Conservation (phyloP, 306 rosid genomes). For the Purshia tridentata region DNA sequence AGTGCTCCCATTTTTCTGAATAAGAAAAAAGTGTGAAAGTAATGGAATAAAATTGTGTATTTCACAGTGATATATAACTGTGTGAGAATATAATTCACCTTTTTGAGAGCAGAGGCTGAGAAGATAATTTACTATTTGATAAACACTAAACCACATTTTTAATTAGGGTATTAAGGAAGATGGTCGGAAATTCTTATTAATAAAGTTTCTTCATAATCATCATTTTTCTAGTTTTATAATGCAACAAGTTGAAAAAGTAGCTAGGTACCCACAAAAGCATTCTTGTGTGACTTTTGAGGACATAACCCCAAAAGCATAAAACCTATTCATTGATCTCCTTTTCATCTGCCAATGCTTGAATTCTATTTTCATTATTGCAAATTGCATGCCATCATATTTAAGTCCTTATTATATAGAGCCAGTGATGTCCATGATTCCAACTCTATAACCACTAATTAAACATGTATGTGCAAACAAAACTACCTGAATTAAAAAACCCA, state of each 20-base stretch:
- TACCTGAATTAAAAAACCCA: too few relatives aligned
- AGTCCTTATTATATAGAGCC: not conserved
- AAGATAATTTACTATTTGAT: too few relatives aligned
- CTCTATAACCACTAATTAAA: not conserved
- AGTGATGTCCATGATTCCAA: not conserved
- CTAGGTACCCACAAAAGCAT: not conserved
- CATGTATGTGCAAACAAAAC: not conserved
- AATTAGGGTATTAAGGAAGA: not conserved
- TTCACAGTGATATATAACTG: too few relatives aligned
- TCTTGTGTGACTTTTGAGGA: slow-evolving; percentile 12
- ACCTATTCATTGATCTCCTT: not conserved
- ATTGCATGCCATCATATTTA: not conserved
- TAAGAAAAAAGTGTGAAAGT: too few relatives aligned
- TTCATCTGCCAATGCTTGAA: not conserved
- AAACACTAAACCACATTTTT: too few relatives aligned
- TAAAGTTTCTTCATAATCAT: too few relatives aligned
- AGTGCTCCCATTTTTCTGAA: too few relatives aligned
- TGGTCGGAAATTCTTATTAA: not conserved
- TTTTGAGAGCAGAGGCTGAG: too few relatives aligned
- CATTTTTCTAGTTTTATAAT: not conserved
- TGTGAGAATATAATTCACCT: too few relatives aligned
- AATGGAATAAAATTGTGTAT: too few relatives aligned
- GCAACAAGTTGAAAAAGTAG: not conserved
- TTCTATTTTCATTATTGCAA: not conserved
- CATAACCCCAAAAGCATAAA: slow-evolving; percentile 3